phyloP scores from a whole-genome alignment of 2,329 filamentous ascomycete genomes.

The Hysterium pulicare region DNA sequence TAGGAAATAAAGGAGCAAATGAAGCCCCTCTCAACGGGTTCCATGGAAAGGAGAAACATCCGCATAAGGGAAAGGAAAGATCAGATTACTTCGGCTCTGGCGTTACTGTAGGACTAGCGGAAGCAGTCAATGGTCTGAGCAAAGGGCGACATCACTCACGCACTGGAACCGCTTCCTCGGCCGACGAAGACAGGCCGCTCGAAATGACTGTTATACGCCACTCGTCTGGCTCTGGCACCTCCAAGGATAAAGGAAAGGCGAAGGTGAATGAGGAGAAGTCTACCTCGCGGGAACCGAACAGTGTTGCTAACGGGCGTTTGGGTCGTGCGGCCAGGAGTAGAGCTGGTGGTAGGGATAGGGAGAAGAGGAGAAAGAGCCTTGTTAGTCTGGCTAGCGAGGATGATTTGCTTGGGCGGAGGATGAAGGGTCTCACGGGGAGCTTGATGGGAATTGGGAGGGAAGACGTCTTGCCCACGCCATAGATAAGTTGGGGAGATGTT shows the following conservation, averaged over 20 bases:
- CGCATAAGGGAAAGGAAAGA: constrained; percentile 61
- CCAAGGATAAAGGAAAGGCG: neutral
- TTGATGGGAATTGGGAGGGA: constrained; percentile 28
- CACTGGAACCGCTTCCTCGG: constrained; percentile 59
- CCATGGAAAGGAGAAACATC: constrained; percentile 1
- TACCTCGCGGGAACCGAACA: constrained; percentile 2
- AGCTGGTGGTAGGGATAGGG: constrained; percentile 8
- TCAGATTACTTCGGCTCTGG: constrained; percentile 74
- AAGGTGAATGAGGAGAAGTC: constrained; percentile 17
- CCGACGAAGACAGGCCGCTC: constrained; percentile 75
- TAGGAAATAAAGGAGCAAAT: neutral
- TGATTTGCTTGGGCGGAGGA: constrained; percentile 46
- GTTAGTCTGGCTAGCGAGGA: constrained; percentile 48
- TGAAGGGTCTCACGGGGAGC: constrained; percentile 45
- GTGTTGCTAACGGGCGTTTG: neutral
- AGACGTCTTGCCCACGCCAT: constrained; percentile 1
- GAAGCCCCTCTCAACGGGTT: neutral
- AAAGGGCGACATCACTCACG: constrained; percentile 46
- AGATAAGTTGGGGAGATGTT: too few relatives aligned
- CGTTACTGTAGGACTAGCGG: constrained; percentile 74
- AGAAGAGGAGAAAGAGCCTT: constrained; percentile 38
- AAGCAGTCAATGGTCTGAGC: constrained; percentile 58
- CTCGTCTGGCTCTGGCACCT: too few relatives aligned
- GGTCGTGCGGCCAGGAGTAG: constrained; percentile 3
- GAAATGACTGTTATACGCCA: constrained; percentile 72